Evolutionary conservation across 2,329 filamentous ascomycete genomes (phyloP).

Genomic region (Arthrobotrys pseudoclavata): DNA sequence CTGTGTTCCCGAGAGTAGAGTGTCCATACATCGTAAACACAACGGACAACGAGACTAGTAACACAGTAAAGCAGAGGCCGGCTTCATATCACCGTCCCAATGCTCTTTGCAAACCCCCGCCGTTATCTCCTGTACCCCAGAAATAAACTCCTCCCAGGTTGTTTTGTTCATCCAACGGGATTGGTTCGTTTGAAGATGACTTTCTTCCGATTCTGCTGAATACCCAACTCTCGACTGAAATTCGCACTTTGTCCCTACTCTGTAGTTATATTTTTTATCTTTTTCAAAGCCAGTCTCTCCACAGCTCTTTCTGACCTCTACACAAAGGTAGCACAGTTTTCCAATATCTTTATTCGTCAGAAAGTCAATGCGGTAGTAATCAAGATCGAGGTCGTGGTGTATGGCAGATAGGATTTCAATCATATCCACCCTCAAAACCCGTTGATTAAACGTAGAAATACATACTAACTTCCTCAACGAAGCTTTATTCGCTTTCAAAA

Average conservation of each 20-base stretch:
- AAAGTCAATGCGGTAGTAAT: not conserved
- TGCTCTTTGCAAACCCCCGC: not conserved
- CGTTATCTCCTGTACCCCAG: not conserved
- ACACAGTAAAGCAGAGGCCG: not conserved
- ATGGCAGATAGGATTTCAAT: not conserved
- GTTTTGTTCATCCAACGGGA: not conserved
- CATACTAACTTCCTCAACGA: not conserved
- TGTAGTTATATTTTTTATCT: not conserved
- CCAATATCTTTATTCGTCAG: not conserved
- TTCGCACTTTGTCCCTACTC: not conserved
- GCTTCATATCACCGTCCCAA: slow-evolving; percentile 6
- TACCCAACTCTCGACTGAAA: not conserved
- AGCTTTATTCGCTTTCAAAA: not conserved
- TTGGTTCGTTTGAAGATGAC: not conserved
- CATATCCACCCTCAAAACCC: not conserved
- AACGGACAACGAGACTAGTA: not conserved
- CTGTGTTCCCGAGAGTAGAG: no score
- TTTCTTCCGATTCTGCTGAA: not conserved
- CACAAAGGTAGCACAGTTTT: not conserved
- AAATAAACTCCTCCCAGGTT: not conserved
- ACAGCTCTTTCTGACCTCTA: not conserved
- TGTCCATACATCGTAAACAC: no score
- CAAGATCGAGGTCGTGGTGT: not conserved
- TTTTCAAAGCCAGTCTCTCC: not conserved
- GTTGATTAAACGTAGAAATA: not conserved